These are phyloP conservation scores for Santalum album DNA, from an alignment of 164 flowering plant genomes.

Conservation along the genomic window DNA sequence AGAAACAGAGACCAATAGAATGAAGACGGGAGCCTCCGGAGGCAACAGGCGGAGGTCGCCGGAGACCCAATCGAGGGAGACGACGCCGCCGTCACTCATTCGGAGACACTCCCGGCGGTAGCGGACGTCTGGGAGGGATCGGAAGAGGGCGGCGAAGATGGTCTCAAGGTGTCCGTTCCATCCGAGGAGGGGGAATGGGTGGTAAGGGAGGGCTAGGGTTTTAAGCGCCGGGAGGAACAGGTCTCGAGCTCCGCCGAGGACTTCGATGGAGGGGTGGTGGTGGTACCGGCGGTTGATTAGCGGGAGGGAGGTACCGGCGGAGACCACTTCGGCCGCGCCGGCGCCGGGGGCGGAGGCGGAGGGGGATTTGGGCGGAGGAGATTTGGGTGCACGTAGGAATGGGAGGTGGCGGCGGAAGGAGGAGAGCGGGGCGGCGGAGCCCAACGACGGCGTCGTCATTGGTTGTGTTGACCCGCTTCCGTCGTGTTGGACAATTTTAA, in stretches of 20 bases:
- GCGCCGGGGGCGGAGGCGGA: constrained; percentile 16
- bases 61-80: constrained; percentile 83
- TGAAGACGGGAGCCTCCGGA: constrained; percentile 59
- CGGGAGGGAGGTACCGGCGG: too few relatives aligned
- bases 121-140: constrained; percentile 56
- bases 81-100: constrained; percentile 53
- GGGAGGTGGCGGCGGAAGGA: neutral
- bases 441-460: constrained; percentile 10
- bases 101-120: constrained; percentile 74
- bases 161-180: constrained; percentile 85
- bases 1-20: constrained; percentile 55
- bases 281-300: constrained; percentile 3
- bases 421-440: constrained; percentile 4
- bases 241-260: constrained; percentile 52
- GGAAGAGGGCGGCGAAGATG: constrained; percentile 68
- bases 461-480: neutral
- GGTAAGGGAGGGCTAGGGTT: constrained; percentile 41
- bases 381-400: neutral
- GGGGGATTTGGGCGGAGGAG: neutral
- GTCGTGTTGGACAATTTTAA: too few relatives aligned
- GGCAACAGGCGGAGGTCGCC: constrained; percentile 53
- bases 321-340: too few relatives aligned
- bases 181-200: constrained; percentile 51
- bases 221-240: constrained; percentile 33
- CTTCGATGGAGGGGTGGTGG: constrained; percentile 39